Evolutionary conservation across 2,329 filamentous ascomycete species (phyloP).

Genomic region (Myriosclerotinia curreyana): DNA sequence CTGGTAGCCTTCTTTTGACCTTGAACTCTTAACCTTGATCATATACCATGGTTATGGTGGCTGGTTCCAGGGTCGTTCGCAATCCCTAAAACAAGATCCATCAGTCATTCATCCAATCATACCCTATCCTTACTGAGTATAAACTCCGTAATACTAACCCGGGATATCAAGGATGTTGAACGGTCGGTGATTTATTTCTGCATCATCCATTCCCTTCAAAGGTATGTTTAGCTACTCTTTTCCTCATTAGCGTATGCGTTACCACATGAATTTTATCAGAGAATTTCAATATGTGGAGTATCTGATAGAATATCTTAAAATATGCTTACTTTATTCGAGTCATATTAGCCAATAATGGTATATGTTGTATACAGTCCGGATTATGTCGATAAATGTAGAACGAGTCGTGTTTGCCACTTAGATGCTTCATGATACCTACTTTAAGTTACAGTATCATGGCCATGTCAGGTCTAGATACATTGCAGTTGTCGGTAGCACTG

Average conservation of each 20-base stretch:
- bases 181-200: conserved; percentile 19
- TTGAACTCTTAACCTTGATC: not conserved
- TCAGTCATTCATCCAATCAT: not conserved
- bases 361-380: not conserved
- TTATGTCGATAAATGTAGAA: conserved; percentile 1
- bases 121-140: not conserved
- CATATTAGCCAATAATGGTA: conserved; percentile 3
- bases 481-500: conserved; percentile 13
- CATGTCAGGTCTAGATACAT: conserved; percentile 15
- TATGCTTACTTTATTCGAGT: conserved; percentile 1
- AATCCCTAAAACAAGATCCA: conserved; percentile 11
- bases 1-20: no score
- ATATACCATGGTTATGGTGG: not conserved
- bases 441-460: conserved; percentile 1
- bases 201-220: not conserved
- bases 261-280: conserved; percentile 9
- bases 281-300: conserved; percentile 14
- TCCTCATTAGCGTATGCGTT: conserved; percentile 11
- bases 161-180: conserved; percentile 5
- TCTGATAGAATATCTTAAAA: conserved; percentile 1
- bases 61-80: conserved; percentile 12
- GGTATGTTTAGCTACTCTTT: conserved; percentile 8
- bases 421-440: conserved; percentile 15
- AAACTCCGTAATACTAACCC: not conserved
- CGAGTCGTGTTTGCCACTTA: conserved; percentile 18